Evolutionary conservation across 2,329 filamentous ascomycete species (phyloP).

Genomic region (Zymoseptoria brevis): DNA sequence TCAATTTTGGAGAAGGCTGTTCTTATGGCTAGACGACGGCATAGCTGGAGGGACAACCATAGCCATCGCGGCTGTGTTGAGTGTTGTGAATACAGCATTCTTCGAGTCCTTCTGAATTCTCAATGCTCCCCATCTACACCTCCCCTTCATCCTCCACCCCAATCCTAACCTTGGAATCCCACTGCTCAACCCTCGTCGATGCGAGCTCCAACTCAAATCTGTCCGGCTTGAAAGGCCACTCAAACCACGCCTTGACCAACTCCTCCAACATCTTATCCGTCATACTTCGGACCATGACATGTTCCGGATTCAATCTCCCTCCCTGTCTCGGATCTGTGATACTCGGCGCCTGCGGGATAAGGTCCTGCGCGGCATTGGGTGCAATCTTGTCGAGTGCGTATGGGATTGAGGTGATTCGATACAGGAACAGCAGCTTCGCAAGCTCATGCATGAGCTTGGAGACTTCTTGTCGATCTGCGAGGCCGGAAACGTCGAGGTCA

Average conservation of each 20-base stretch:
- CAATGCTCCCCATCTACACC: background rate
- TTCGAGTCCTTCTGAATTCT: background rate
- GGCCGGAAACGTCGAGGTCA: constrained; percentile 25
- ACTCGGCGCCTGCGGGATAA: constrained; percentile 44
- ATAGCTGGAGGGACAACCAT: background rate
- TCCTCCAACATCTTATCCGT: constrained; percentile 50
- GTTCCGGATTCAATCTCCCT: constrained; percentile 36
- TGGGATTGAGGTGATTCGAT: constrained; percentile 31
- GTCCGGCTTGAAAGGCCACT: constrained; percentile 53
- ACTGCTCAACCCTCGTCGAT: background rate
- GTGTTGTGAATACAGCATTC: background rate
- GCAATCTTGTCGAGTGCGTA: constrained; percentile 47
- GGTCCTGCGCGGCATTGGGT: constrained; percentile 51
- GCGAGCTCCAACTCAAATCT: constrained; percentile 16
- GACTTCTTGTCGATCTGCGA: constrained; percentile 17
- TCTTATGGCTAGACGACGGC: background rate
- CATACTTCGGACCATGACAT: constrained; percentile 43
- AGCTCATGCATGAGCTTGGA: constrained; percentile 34
- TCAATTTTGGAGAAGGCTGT: too few species aligned
- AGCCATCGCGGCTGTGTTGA: background rate
- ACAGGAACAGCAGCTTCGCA: constrained; percentile 40
- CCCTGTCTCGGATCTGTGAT: constrained; percentile 43
- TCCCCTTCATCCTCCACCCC: background rate
- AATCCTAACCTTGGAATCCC: background rate
- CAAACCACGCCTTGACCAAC: constrained; percentile 52